A percentile compares a stretch with the other conserved stretches of the same genome.
phyloP scores from a whole-genome alignment of 768 basidiomycete genomes.

The Cantharellus anzutake region DNA sequence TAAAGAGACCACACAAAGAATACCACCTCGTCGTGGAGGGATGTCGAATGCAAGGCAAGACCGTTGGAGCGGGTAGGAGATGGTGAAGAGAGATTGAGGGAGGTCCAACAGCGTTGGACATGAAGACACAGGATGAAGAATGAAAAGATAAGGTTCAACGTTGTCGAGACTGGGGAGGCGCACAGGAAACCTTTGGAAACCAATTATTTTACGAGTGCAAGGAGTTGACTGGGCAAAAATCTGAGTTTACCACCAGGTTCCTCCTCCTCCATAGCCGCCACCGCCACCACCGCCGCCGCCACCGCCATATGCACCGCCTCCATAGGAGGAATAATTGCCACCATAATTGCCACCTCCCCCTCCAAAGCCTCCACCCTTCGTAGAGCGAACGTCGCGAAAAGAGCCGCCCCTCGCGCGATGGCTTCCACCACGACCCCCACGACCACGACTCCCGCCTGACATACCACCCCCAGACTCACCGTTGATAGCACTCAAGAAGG shows the following conservation, averaged over 20 bases:
- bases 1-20: slow-evolving; percentile 1
- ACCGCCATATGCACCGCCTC: slow-evolving; percentile 12
- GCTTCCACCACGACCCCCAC: slow-evolving; percentile 32
- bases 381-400: slow-evolving; percentile 23
- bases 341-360: slow-evolving; percentile 11
- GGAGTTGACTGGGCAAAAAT: too few relatives aligned
- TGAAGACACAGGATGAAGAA: too few relatives aligned
- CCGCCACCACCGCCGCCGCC: slow-evolving; percentile 19
- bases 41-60: background rate
- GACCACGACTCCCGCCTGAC: slow-evolving; percentile 26
- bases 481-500: slow-evolving; percentile 75
- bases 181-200: too few relatives aligned
- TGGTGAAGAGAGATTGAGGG: background rate
- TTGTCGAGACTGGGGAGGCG: too few relatives aligned
- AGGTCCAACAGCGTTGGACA: too few relatives aligned
- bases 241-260: slow-evolving; percentile 30
- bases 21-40: background rate
- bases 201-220: too few relatives aligned
- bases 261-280: slow-evolving; percentile 18
- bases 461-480: slow-evolving; percentile 56
- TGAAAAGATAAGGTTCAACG: too few relatives aligned
- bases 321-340: slow-evolving; percentile 19
- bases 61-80: background rate
- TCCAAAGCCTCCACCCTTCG: slow-evolving; percentile 11
- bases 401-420: slow-evolving; percentile 40